phyloP scores from a whole-genome alignment of 2,329 filamentous ascomycete species.

The Trichoderma koningiopsis region DNA sequence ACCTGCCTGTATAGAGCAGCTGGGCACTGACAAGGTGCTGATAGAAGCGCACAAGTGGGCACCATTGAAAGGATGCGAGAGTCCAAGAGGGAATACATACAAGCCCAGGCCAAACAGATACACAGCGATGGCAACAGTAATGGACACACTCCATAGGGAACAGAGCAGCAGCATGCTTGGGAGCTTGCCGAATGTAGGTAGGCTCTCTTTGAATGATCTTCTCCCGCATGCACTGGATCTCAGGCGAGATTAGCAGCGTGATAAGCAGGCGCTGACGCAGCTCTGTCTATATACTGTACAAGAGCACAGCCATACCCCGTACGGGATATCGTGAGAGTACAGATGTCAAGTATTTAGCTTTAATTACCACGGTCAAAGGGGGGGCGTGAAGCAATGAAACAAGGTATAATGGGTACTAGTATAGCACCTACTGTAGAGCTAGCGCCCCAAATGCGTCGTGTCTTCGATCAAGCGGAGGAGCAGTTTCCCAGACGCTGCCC shows the following conservation, averaged over 20 bases:
- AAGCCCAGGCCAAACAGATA: background rate
- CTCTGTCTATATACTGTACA: background rate
- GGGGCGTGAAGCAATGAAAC: background rate
- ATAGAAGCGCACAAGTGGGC: background rate
- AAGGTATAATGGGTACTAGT: too few species aligned
- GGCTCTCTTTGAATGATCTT: background rate
- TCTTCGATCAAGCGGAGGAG: background rate
- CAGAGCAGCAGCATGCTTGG: background rate
- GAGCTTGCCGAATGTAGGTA: background rate
- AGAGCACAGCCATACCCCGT: background rate
- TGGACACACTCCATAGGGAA: background rate
- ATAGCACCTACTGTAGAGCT: background rate
- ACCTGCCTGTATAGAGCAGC: background rate
- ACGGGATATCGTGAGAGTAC: too few species aligned
- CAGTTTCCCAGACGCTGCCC: background rate
- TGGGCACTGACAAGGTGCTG: slow-evolving; percentile 9
- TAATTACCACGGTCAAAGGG: background rate
- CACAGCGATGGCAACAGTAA: background rate
- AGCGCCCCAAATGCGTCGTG: background rate
- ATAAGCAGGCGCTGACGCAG: background rate
- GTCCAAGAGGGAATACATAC: background rate
- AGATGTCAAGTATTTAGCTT: slow-evolving; percentile 6
- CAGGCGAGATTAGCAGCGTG: background rate
- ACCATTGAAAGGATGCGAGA: background rate
- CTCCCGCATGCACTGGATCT: background rate